phyloP scores from a whole-genome alignment of 768 basidiomycete genomes.

The Tephrocybe sp. region DNA sequence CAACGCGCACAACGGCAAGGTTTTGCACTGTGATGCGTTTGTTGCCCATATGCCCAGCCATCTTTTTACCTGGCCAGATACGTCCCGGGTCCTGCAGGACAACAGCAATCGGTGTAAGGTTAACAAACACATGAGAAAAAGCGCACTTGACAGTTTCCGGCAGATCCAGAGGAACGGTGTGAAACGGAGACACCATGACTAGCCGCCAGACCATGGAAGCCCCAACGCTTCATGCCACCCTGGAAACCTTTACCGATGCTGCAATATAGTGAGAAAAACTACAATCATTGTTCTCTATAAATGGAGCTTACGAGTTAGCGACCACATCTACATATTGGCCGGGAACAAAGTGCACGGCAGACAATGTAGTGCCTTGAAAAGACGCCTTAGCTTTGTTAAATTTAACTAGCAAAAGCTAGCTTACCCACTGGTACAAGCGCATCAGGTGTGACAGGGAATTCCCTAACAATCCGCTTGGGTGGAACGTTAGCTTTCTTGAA shows the following conservation, averaged over 20 bases:
- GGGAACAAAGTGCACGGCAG: conserved; percentile 93
- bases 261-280: not conserved
- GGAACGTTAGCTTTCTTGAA: conserved; percentile 79
- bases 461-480: conserved; percentile 82
- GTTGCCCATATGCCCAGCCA: conserved; percentile 93
- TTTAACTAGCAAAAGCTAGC: conserved; percentile 25
- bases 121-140: not conserved
- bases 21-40: conserved; percentile 83
- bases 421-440: conserved; percentile 87
- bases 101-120: not conserved
- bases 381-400: not conserved
- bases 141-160: conserved; percentile 89
- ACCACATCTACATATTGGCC: conserved; percentile 94
- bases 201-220: conserved; percentile 86
- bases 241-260: conserved; percentile 98
- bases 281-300: not conserved
- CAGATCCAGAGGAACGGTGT: conserved; percentile 90
- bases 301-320: conserved; percentile 74
- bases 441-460: conserved; percentile 86
- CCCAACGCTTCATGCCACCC: conserved; percentile 96
- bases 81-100: conserved; percentile 86
- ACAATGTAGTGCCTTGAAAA: conserved; percentile 74
- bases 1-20: conserved; percentile 84
- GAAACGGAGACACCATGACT: conserved; percentile 96
- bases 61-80: conserved; percentile 96